Evolutionary conservation across 2,329 filamentous ascomycete genomes (phyloP).

Genomic region (Taxawa tesnikishii): DNA sequence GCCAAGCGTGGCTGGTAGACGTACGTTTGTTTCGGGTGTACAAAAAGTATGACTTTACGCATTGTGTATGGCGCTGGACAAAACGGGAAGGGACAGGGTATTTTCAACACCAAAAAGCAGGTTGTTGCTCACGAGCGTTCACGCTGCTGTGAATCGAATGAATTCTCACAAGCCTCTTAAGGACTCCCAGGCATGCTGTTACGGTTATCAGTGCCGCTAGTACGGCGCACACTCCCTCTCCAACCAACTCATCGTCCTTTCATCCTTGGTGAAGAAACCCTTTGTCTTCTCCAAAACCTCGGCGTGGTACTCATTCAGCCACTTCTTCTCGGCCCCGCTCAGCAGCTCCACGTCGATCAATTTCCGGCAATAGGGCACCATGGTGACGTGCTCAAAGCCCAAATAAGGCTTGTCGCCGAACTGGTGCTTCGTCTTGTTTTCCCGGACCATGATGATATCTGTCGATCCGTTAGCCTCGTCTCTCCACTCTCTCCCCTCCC

Average conservation of each 20-base stretch:
- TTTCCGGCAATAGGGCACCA: conserved; percentile 89
- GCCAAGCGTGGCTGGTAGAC: conserved; percentile 71
- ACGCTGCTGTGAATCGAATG: too few relatives aligned
- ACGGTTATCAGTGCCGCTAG: conserved; percentile 13
- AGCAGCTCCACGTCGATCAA: conserved; percentile 67
- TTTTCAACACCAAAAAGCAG: too few relatives aligned
- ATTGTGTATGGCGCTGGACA: background rate
- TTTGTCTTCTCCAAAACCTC: conserved; percentile 75
- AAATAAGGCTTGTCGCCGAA: conserved; percentile 93
- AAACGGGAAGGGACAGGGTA: too few relatives aligned
- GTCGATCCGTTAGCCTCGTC: conserved; percentile 7
- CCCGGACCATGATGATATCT: conserved; percentile 78
- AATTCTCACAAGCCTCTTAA: too few relatives aligned
- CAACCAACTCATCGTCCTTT: conserved; percentile 65
- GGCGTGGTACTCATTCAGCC: conserved; percentile 76
- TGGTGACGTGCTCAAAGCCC: conserved; percentile 92
- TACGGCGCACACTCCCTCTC: conserved; percentile 70
- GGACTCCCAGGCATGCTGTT: too few relatives aligned
- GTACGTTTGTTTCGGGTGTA: background rate
- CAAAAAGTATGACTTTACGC: background rate
- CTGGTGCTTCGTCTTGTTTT: conserved; percentile 72
- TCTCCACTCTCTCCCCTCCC: conserved; percentile 4
- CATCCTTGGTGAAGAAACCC: conserved; percentile 60
- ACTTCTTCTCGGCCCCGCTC: conserved; percentile 62
- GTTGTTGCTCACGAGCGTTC: too few relatives aligned